phyloP scores from a whole-genome alignment of 208 protist genomes.

The Trypanosoma avium region DNA sequence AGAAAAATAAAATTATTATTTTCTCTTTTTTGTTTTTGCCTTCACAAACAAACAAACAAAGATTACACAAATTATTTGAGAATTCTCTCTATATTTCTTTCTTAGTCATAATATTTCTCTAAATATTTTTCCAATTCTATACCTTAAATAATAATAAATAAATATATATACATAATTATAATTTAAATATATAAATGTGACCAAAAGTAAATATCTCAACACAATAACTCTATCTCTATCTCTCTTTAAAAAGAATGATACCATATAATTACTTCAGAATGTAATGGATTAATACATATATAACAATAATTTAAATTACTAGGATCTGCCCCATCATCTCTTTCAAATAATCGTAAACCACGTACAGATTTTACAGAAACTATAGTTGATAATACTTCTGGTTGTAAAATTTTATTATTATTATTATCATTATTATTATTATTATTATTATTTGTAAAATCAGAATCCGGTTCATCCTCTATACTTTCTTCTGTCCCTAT shows the following conservation, averaged over 20 bases:
- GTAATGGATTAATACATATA: slow-evolving; percentile 46
- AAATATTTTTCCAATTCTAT: too few species aligned
- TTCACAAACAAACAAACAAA: too few species aligned
- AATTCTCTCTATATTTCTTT: too few species aligned
- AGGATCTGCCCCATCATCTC: slow-evolving; percentile 35
- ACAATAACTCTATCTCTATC: too few species aligned
- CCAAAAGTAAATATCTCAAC: too few species aligned
- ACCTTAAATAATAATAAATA: neutral
- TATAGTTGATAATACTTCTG: slow-evolving; percentile 31
- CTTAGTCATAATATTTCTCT: too few species aligned
- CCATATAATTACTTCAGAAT: slow-evolving; percentile 38
- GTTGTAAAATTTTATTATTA: slow-evolving; percentile 13
- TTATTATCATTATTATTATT: slow-evolving; percentile 11
- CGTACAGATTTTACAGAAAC: slow-evolving; percentile 26
- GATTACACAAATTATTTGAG: too few species aligned
- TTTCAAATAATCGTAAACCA: slow-evolving; percentile 31
- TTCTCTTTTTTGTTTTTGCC: too few species aligned
- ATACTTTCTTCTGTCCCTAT: slow-evolving; percentile 1
- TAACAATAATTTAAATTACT: slow-evolving; percentile 74
- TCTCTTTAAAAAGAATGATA: slow-evolving; percentile 27
- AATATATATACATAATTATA: neutral
- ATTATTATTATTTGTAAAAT: too few species aligned
- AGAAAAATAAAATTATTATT: too few species aligned
- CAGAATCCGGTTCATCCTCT: slow-evolving; percentile 16
- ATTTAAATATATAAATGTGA: too few species aligned